These are phyloP conservation scores for Trametes pubescens DNA, from an alignment of 1,284 basidiomycete species.

Conservation along the genomic window DNA sequence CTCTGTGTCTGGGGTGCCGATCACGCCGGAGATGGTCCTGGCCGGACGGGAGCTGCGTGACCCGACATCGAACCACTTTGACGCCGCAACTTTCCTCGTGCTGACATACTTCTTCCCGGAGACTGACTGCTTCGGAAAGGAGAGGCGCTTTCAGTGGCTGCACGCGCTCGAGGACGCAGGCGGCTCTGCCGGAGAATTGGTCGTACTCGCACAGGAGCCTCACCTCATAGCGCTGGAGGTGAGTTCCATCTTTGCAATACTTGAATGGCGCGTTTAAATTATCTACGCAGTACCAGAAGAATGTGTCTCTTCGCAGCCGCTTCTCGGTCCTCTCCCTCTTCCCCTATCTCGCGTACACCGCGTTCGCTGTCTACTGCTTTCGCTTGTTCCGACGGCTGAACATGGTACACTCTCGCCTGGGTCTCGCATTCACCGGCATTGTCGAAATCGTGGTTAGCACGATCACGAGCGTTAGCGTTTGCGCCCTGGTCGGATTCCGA, in stretches of 20 bases:
- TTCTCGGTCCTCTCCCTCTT: constrained; percentile 74
- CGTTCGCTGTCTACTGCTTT: constrained; percentile 82
- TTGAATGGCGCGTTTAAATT: neutral
- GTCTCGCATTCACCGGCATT: constrained; percentile 92
- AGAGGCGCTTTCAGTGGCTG: constrained; percentile 71
- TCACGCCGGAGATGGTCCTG: constrained; percentile 78
- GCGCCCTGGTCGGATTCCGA: constrained; percentile 85
- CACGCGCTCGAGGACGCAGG: constrained; percentile 61
- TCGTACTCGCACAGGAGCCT: constrained; percentile 62
- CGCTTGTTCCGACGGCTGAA: constrained; percentile 82
- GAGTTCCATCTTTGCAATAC: constrained; percentile 33
- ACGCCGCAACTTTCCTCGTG: constrained; percentile 74
- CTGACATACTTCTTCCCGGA: constrained; percentile 83
- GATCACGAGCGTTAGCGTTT: constrained; percentile 92
- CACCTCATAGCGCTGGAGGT: constrained; percentile 78
- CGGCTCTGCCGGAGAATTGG: constrained; percentile 51
- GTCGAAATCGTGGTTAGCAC: constrained; percentile 93
- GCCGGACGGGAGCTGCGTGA: constrained; percentile 71
- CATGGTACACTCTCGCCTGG: constrained; percentile 90
- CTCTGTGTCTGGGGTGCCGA: constrained; percentile 63
- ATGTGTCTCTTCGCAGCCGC: constrained; percentile 41
- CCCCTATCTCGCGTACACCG: constrained; percentile 81
- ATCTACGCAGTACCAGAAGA: constrained; percentile 57
- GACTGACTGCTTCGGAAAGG: constrained; percentile 67
- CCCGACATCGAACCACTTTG: constrained; percentile 56